Base-by-base conservation (phyloP, 176 grass and related monocot genomes). In the Oryza australiensis region DNA sequence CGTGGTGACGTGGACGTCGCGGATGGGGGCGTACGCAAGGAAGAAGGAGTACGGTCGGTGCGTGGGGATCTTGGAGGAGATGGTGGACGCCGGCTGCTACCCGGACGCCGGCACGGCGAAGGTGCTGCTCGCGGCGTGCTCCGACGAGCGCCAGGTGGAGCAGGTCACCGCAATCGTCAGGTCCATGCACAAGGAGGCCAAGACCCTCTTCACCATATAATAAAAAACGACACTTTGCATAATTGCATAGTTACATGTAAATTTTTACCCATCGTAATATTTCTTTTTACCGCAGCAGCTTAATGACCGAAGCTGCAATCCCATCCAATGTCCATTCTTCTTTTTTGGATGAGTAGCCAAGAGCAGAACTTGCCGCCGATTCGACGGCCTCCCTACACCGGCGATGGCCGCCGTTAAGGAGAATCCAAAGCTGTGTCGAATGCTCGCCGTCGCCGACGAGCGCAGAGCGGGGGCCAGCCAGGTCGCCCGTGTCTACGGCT, bases 1-100 rank as follows among this genome's bases (percentile, higher is more conserved):
- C 82, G 92, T 98, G 62, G 92, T 98, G 66, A 94, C 90, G 12
- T 94, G 95, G 90, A 94, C 90, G 72, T 89, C 88, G 33, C 86
- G 92, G 76, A 90, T 97, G 27, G 78, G 87, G 57, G 92, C 89
- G 45, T 94, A 94, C 79, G 86, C 92, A 27, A 87, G 91, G 79
- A 97, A 88, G 89, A 86, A 97, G 55, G 86, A 84, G 66, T 92
- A 94, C 86, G 42, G 45, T 81, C 53, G 86, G 74, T 98, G 95
- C 83, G 63, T 98, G 74, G 75, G 89, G 84, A 75, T 94, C 9
- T 94, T 98, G 72, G 92, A 98, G 88, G 84, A 98, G 86, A 98
- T 98, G 95, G 83, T 98, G 24, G 88, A 98, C 84, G 83, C 92
- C 6, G 88, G 95, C 4, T 98, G 95, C 74, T 93, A 91, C 72